Base-by-base conservation (phyloP, 768 basidiomycete genomes). In the Trametopsis cervina region DNA sequence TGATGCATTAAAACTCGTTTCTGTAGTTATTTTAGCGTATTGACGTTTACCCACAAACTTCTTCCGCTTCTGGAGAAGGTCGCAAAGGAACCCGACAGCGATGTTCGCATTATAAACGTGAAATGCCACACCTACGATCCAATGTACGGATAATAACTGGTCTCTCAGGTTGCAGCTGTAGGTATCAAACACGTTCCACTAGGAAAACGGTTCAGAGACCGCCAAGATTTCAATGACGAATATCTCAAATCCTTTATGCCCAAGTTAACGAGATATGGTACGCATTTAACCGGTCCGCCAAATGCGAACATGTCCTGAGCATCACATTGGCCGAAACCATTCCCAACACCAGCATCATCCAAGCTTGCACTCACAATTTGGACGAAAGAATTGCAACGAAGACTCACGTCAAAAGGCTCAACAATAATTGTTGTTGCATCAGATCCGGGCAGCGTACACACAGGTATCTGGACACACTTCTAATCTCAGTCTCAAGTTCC, bases 101-200 rank as follows among this genome's bases (percentile, higher is more conserved):
- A 85, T 50, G 81, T 83, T 40, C 75, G 83, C 15, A 69, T 85
- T 12, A 69, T 83, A 9, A 72, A 76, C 46, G 81, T 82, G 50
- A 36, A 74, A 15, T 33, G 20, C 26, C 12, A 45, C 24, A 5
- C n/a, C 23, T 37, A n/a, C n/a, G n/a, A n/a, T n/a, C n/a, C n/a
- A n/a, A n/a, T n/a, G n/a, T n/a, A n/a, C n/a, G n/a, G n/a, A n/a
- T n/a, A n/a, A n/a, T n/a, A n/a, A n/a, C 39, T 13, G 25, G 11
- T 40, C 39, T 9, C 17, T 20, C 33, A 63, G 59, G 48, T 63
- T 13, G 25, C 29, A 7, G 15, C 7, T 33, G 29, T 15, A 7
- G 7, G 9, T 15, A 33, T 33, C 9, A 33, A 33, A 15, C 9
- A 33, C 15, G 9, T 33, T 7, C 29, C 29, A 7, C 9, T 15